Percentiles rank a stretch among this genome's conserved stretches.
Evolutionary conservation across 2,329 filamentous ascomycete species (phyloP).

Genomic region (Fusarium illudens): DNA sequence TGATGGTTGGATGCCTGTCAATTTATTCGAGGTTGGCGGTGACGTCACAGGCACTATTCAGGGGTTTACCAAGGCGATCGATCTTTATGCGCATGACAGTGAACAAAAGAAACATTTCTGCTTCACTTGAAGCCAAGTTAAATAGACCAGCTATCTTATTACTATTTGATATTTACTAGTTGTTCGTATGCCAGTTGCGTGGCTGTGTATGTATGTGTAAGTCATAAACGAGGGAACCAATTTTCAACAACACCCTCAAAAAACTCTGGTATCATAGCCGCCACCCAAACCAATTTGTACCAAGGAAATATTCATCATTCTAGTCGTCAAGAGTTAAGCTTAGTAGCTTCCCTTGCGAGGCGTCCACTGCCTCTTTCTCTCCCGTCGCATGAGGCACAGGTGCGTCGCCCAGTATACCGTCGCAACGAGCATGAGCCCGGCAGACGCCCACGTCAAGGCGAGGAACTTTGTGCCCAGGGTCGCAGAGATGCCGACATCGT

Average conservation of each 20-base stretch:
- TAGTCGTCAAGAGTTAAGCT: slow-evolving; percentile 10
- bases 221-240: slow-evolving; percentile 1
- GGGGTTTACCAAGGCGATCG: not conserved
- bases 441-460: slow-evolving; percentile 57
- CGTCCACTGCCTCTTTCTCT: slow-evolving; percentile 40
- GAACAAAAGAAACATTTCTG: not conserved
- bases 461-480: slow-evolving; percentile 55
- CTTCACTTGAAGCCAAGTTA: not conserved
- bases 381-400: slow-evolving; percentile 44
- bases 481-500: slow-evolving; percentile 56
- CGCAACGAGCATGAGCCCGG: slow-evolving; percentile 53
- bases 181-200: slow-evolving; percentile 7
- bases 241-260: slow-evolving; percentile 10
- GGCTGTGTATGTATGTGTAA: not conserved
- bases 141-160: slow-evolving; percentile 36
- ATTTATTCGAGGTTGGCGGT: not conserved
- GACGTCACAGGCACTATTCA: slow-evolving; percentile 17
- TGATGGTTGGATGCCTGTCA: not conserved
- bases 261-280: slow-evolving; percentile 35
- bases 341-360: slow-evolving; percentile 44
- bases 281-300: slow-evolving; percentile 1
- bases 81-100: not conserved
- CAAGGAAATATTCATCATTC: slow-evolving; percentile 21
- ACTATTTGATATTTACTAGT: slow-evolving; percentile 19
- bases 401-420: slow-evolving; percentile 53